phyloP scores from a whole-genome alignment of 306 rosid genomes.

The Rosa lucieae region DNA sequence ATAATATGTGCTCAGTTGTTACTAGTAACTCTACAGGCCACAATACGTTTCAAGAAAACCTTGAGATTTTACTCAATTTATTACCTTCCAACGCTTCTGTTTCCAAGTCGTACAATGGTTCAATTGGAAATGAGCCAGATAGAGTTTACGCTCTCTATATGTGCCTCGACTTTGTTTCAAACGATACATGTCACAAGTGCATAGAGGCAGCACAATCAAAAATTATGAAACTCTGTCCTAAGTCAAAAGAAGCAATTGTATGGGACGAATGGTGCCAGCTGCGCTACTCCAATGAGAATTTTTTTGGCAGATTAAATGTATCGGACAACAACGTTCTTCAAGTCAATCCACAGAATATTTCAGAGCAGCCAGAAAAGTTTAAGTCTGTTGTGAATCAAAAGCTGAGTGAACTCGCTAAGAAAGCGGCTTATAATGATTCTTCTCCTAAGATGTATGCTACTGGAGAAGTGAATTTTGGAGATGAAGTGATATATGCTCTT shows the following conservation, averaged over 20 bases:
- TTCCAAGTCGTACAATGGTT: not conserved
- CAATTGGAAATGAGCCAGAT: not conserved
- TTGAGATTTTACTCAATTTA: not conserved
- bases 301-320: constrained; percentile 42
- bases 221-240: constrained; percentile 34
- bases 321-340: constrained; percentile 22
- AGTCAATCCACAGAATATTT: constrained; percentile 19
- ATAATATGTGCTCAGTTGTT: not conserved
- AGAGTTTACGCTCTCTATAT: constrained; percentile 19
- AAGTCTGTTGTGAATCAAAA: constrained; percentile 33
- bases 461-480: constrained; percentile 23
- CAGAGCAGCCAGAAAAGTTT: constrained; percentile 36
- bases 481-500: constrained; percentile 35
- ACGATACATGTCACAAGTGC: constrained; percentile 21
- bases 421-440: constrained; percentile 33
- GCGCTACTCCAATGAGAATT: constrained; percentile 46
- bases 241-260: constrained; percentile 38
- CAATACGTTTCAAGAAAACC: not conserved
- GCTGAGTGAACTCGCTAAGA: constrained; percentile 23
- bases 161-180: not conserved
- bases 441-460: constrained; percentile 43
- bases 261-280: constrained; percentile 55
- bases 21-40: not conserved
- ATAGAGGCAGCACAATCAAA: constrained; percentile 24
- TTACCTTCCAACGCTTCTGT: constrained; percentile 4